Percentiles rank a stretch among this genome's conserved stretches.
phyloP scores from a whole-genome alignment of 2,329 filamentous ascomycete genomes.

The Colletotrichum siamense region DNA sequence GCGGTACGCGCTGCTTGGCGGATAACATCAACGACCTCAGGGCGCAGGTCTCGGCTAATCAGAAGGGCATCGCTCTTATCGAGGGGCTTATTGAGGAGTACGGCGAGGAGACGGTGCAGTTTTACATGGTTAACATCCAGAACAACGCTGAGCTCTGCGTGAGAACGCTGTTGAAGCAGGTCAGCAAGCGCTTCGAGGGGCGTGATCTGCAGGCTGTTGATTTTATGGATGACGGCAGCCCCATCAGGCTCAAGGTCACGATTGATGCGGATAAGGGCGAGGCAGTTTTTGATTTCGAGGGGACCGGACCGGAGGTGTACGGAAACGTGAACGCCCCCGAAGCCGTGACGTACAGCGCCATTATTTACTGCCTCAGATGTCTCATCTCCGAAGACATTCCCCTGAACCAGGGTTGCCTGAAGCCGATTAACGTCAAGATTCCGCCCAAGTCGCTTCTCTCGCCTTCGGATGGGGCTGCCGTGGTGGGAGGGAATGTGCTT shows the following conservation, averaged over 20 bases:
- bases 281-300: constrained; percentile 80
- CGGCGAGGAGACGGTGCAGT: constrained; percentile 77
- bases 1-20: constrained; percentile 77
- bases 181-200: constrained; percentile 73
- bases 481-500: constrained; percentile 80
- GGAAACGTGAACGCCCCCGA: constrained; percentile 83
- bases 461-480: constrained; percentile 77
- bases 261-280: constrained; percentile 79
- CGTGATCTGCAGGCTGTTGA: constrained; percentile 75
- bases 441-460: constrained; percentile 76
- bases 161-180: constrained; percentile 72
- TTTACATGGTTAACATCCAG: constrained; percentile 85
- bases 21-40: constrained; percentile 87
- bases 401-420: constrained; percentile 82
- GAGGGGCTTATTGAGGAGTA: constrained; percentile 78
- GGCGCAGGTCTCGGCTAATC: constrained; percentile 83
- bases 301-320: constrained; percentile 81
- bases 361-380: constrained; percentile 84
- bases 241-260: constrained; percentile 75
- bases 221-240: constrained; percentile 85
- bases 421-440: constrained; percentile 76
- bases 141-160: constrained; percentile 80
- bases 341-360: constrained; percentile 84
- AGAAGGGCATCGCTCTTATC: constrained; percentile 86
- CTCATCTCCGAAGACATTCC: constrained; percentile 84